Percentiles rank a stretch among this genome's conserved stretches.
Evolutionary conservation across 2,329 filamentous ascomycete genomes (phyloP).

Genomic region (Leptographium lundbergii): DNA sequence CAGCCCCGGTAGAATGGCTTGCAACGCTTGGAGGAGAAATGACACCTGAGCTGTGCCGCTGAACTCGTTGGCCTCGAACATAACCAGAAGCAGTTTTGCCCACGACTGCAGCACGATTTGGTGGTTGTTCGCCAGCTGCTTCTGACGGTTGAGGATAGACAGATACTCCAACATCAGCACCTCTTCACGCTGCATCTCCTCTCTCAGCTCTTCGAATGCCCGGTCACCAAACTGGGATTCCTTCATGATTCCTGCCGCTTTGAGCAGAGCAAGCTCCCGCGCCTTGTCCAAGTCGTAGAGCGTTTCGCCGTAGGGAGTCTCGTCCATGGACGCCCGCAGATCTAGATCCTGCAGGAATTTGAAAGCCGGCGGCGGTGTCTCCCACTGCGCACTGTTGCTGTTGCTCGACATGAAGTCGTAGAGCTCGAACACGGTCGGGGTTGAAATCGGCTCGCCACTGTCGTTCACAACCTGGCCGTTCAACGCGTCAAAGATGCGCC

Average conservation of each 20-base stretch:
- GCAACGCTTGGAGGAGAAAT: slow-evolving; percentile 75
- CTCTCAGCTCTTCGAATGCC: slow-evolving; percentile 27
- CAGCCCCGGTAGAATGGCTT: slow-evolving; percentile 77
- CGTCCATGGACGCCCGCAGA: slow-evolving; percentile 49
- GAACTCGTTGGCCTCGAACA: slow-evolving; percentile 72
- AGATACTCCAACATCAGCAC: slow-evolving; percentile 47
- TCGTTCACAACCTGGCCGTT: slow-evolving; percentile 61
- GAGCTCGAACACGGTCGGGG: slow-evolving; percentile 76
- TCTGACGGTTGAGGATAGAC: slow-evolving; percentile 48
- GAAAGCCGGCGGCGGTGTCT: slow-evolving; percentile 37
- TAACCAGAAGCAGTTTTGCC: slow-evolving; percentile 72
- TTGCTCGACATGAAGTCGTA: slow-evolving; percentile 69
- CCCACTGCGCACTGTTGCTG: slow-evolving; percentile 36
- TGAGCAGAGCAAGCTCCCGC: slow-evolving; percentile 60
- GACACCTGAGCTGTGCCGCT: slow-evolving; percentile 57
- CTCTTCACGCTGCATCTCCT: slow-evolving; percentile 44
- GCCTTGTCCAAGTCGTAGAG: slow-evolving; percentile 61
- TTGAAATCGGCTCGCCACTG: slow-evolving; percentile 50
- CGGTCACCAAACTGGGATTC: not conserved
- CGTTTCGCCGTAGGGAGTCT: slow-evolving; percentile 36
- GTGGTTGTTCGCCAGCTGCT: slow-evolving; percentile 42
- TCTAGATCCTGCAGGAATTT: slow-evolving; percentile 54
- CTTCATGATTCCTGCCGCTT: slow-evolving; percentile 46
- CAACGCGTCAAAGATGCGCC: slow-evolving; percentile 58
- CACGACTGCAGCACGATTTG: slow-evolving; percentile 66